These are phyloP conservation scores for Colletotrichum sidae DNA, from an alignment of 2,329 filamentous ascomycete genomes.

Conservation along the genomic window DNA sequence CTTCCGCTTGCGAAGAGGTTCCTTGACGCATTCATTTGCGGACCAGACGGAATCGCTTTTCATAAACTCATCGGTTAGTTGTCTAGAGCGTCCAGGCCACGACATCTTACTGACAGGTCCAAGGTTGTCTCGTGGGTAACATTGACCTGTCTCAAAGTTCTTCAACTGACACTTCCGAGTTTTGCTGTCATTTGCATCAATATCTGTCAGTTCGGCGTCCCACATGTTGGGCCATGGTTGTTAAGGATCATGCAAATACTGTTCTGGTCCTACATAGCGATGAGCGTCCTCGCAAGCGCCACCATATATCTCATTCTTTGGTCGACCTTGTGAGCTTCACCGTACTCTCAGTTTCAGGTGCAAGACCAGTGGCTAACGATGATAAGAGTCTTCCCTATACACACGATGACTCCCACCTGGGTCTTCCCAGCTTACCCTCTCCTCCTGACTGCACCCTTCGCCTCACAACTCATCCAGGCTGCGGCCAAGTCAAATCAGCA, in stretches of 20 bases:
- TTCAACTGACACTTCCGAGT: slow-evolving; percentile 58
- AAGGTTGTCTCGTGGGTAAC: slow-evolving; percentile 58
- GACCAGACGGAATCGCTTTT: slow-evolving; percentile 85
- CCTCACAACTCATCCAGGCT: slow-evolving; percentile 65
- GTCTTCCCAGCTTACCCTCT: slow-evolving; percentile 89
- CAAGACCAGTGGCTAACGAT: background rate
- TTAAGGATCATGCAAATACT: slow-evolving; percentile 69
- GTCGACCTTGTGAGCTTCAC: slow-evolving; percentile 63
- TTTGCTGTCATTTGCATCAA: slow-evolving; percentile 83
- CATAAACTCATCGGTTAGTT: slow-evolving; percentile 72
- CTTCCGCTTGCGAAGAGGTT: slow-evolving; percentile 77
- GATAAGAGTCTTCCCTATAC: slow-evolving; percentile 69
- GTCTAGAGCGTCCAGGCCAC: background rate
- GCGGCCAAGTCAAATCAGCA: slow-evolving; percentile 44
- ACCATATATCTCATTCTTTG: slow-evolving; percentile 81
- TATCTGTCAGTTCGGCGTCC: slow-evolving; percentile 79
- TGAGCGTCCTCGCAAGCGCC: slow-evolving; percentile 76
- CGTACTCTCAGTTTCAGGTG: background rate
- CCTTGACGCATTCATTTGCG: slow-evolving; percentile 76
- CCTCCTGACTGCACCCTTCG: slow-evolving; percentile 80
- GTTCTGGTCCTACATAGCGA: slow-evolving; percentile 79
- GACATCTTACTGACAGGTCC: slow-evolving; percentile 7
- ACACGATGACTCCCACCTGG: slow-evolving; percentile 89
- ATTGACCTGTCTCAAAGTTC: slow-evolving; percentile 50
- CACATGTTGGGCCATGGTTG: slow-evolving; percentile 72